Evolutionary conservation across 1,284 basidiomycete species (phyloP).

Genomic region (Porodaedalea pini): DNA sequence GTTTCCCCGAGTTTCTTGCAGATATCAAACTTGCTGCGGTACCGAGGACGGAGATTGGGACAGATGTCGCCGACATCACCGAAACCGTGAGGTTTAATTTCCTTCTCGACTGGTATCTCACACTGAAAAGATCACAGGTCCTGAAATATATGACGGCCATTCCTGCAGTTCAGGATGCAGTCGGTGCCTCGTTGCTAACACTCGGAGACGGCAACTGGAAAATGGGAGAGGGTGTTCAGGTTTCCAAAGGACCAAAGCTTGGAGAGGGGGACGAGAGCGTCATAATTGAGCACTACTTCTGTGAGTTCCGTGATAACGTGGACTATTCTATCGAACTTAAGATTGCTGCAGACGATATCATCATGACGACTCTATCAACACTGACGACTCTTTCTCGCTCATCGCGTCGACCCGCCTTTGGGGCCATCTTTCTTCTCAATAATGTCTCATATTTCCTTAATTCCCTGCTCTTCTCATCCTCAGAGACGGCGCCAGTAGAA

Average conservation of each 20-base stretch:
- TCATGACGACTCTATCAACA: constrained; percentile 55
- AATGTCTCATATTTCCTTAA: constrained; percentile 67
- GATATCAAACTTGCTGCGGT: constrained; percentile 64
- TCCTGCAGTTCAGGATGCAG: constrained; percentile 64
- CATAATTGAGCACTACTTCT: constrained; percentile 69
- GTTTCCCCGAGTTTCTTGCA: constrained; percentile 76
- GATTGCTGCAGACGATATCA: constrained; percentile 55
- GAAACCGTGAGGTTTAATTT: constrained; percentile 44
- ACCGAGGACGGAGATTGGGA: constrained; percentile 46
- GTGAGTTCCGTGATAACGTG: constrained; percentile 33
- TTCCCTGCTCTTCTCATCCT: constrained; percentile 49
- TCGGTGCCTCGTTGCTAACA: constrained; percentile 56
- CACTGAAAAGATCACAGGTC: constrained; percentile 5
- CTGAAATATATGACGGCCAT: constrained; percentile 61
- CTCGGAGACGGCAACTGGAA: constrained; percentile 84
- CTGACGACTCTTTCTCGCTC: constrained; percentile 58
- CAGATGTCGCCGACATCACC: constrained; percentile 61
- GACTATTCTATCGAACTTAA: constrained; percentile 4
- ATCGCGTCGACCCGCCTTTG: constrained; percentile 62
- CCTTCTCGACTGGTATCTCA: not conserved
- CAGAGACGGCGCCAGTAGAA: constrained; percentile 35
- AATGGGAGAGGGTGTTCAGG: constrained; percentile 76
- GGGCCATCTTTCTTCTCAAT: constrained; percentile 74
- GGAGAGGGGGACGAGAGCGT: constrained; percentile 53
- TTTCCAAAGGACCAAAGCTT: constrained; percentile 46